A percentile compares a stretch with the other conserved stretches of the same genome.
phyloP scores from a whole-genome alignment of 2,329 filamentous ascomycete genomes.

The Fusarium dlaminii region DNA sequence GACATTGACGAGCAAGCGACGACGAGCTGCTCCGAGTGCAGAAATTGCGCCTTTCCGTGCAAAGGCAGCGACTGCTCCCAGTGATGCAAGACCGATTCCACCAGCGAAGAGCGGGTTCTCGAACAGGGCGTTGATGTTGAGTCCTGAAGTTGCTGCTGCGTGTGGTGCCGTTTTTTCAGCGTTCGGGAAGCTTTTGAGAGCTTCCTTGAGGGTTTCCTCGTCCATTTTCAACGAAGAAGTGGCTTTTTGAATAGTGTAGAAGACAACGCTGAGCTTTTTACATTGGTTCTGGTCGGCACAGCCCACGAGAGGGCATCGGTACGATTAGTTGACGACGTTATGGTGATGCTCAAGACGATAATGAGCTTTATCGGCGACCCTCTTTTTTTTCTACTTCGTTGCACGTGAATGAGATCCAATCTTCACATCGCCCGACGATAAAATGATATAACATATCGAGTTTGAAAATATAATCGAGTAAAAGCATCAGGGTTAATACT shows the following conservation, averaged over 20 bases:
- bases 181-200: slow-evolving; percentile 33
- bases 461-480: not conserved
- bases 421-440: not conserved
- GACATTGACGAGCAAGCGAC: slow-evolving; percentile 90
- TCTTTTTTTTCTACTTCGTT: slow-evolving; percentile 22
- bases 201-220: slow-evolving; percentile 28
- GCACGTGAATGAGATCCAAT: slow-evolving; percentile 21
- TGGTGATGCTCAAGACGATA: not conserved
- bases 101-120: slow-evolving; percentile 72
- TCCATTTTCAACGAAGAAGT: slow-evolving; percentile 16
- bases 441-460: not conserved
- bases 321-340: not conserved
- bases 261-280: not conserved
- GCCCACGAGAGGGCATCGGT: not conserved
- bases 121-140: slow-evolving; percentile 67
- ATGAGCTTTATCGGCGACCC: not conserved
- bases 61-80: slow-evolving; percentile 84
- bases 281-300: slow-evolving; percentile 3
- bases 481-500: not conserved
- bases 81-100: slow-evolving; percentile 89
- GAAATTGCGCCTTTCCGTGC: slow-evolving; percentile 80
- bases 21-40: slow-evolving; percentile 77
- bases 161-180: slow-evolving; percentile 47
- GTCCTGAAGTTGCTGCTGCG: slow-evolving; percentile 43
- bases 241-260: slow-evolving; percentile 13